These are phyloP conservation scores for Polyplosphaeria fusca DNA, from an alignment of 495 filamentous ascomycete genomes.

Conservation along the genomic window DNA sequence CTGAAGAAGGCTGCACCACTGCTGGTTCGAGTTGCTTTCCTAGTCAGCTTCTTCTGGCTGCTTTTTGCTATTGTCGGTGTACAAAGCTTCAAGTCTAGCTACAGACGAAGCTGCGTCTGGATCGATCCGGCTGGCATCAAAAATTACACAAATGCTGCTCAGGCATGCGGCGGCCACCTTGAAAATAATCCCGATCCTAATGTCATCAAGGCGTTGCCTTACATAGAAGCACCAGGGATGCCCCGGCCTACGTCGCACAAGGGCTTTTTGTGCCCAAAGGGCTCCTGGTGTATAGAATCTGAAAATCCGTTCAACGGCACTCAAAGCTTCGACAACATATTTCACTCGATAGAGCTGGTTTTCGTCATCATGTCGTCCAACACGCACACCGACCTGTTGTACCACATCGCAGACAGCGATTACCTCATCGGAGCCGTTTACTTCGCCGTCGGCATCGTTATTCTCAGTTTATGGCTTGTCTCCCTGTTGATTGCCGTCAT, in stretches of 20 bases:
- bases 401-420: constrained; percentile 86
- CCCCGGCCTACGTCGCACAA: constrained; percentile 54
- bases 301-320: constrained; percentile 80
- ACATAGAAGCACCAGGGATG: constrained; percentile 49
- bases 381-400: constrained; percentile 91
- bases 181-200: constrained; percentile 59
- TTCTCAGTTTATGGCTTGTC: constrained; percentile 94
- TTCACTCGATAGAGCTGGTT: constrained; percentile 88
- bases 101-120: constrained; percentile 87
- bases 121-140: constrained; percentile 48
- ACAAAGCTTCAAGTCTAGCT: constrained; percentile 95
- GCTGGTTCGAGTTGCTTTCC: constrained; percentile 90
- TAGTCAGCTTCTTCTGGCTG: constrained; percentile 98
- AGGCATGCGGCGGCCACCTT: constrained; percentile 85
- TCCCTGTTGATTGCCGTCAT: constrained; percentile 98
- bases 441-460: constrained; percentile 81
- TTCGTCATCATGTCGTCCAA: constrained; percentile 99
- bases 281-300: constrained; percentile 78
- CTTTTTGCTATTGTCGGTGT: constrained; percentile 95
- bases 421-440: constrained; percentile 74
- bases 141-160: constrained; percentile 47
- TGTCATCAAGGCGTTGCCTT: constrained; percentile 52
- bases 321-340: constrained; percentile 91
- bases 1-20: constrained; percentile 91
- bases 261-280: constrained; percentile 83